Evolutionary conservation across 2,329 filamentous ascomycete species (phyloP).

Genomic region (Davidsoniella neocaledoniae): DNA sequence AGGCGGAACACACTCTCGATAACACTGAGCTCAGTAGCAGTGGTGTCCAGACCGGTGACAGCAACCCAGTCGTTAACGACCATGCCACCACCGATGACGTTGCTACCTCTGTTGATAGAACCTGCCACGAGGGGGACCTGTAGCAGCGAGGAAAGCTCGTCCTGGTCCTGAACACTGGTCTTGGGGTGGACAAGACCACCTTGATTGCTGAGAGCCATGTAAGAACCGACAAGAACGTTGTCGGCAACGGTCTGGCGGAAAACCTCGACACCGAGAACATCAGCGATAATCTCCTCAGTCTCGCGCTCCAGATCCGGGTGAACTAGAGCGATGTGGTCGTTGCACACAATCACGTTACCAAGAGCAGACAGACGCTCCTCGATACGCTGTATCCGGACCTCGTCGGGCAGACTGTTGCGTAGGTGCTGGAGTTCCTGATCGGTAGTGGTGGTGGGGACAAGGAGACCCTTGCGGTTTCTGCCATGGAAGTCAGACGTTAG

Average conservation of each 20-base stretch:
- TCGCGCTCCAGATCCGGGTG: constrained; percentile 95
- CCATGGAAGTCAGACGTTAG: not conserved
- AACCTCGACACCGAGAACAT: constrained; percentile 77
- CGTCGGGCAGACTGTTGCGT: constrained; percentile 82
- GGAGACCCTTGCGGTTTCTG: constrained; percentile 87
- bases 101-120: constrained; percentile 78
- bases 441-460: constrained; percentile 88
- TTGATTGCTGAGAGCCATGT: constrained; percentile 93
- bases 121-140: constrained; percentile 94
- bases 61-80: constrained; percentile 95
- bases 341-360: constrained; percentile 90
- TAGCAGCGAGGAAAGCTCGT: constrained; percentile 82
- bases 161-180: constrained; percentile 93
- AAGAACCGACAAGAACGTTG: constrained; percentile 89
- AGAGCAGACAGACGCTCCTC: constrained; percentile 92
- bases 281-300: constrained; percentile 96
- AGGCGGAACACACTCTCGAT: constrained; percentile 92
- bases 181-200: constrained; percentile 95
- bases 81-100: constrained; percentile 93
- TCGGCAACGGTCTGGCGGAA: constrained; percentile 92
- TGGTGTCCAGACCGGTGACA: constrained; percentile 81
- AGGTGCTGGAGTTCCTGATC: constrained; percentile 98
- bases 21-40: constrained; percentile 87
- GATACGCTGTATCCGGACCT: constrained; percentile 88
- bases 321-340: constrained; percentile 91